Base-by-base conservation (phyloP, 108 stramenopile genomes). In the Discostella stelligeroides region DNA sequence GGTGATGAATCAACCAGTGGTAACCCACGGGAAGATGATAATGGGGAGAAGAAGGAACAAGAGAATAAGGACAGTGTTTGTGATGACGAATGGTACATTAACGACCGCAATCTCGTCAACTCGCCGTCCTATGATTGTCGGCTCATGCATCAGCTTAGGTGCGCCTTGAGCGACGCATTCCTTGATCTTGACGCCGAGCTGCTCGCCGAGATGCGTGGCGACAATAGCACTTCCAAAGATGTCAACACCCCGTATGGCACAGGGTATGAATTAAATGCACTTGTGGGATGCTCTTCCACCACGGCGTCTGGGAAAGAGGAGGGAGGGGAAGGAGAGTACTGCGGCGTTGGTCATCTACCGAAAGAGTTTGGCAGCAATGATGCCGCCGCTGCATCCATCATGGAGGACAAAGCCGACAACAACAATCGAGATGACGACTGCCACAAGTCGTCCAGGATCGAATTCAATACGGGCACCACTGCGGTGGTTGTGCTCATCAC, bases 401-500 rank as follows among this genome's bases (percentile, higher is more conserved):
- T 60, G 11, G 20, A 23, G 15, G 47, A 23, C 45, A n/a, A n/a
- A n/a, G n/a, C n/a, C n/a, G 9, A 42, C 39, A 51, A n/a, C n/a
- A n/a, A n/a, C n/a, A n/a, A n/a, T n/a, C n/a, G n/a, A n/a, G n/a
- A n/a, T n/a, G n/a, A n/a, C n/a, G n/a, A 65, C 56, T 30, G 61
- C 50, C 60, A 56, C 28, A 48, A 60, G 27, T 60, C 60, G 27
- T 20, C n/a, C n/a, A n/a, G 63, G n/a, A 54, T 80, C 24, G 80
- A 83, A 17, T 70, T 76, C 21, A 76, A 84, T 41, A 71, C 86
- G 4, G 98, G 98, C 7, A 95, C 96, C 12, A 97, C 98, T 8
- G 96, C 95, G 2, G 76, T 90, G 15, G 75, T 86, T 34, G 92
- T 89, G 4, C 39, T 98, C 55, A 42, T 97, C 8, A 94, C 97